phyloP scores from a whole-genome alignment of 305 asterid genomes.

The Fraxinus greggii region DNA sequence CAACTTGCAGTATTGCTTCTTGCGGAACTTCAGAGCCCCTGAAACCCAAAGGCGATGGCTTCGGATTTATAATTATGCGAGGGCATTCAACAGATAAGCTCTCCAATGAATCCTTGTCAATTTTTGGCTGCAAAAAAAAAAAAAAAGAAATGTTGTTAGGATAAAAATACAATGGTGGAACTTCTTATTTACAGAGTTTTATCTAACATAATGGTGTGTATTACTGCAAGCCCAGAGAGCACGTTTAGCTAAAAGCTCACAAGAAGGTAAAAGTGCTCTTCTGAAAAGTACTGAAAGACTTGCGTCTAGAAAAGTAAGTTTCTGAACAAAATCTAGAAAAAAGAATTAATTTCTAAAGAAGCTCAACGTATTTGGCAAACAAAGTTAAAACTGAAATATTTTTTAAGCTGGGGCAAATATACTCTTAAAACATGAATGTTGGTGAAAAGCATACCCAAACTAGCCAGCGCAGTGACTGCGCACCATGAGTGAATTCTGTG shows the following conservation, averaged over 20 bases:
- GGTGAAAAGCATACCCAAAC: conserved; percentile 62
- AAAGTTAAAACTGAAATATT: neutral
- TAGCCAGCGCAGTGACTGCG: conserved; percentile 86
- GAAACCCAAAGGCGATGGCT: conserved; percentile 64
- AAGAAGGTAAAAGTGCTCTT: neutral
- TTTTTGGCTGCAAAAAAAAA: conserved; percentile 56
- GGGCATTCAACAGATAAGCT: conserved; percentile 65
- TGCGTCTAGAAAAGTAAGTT: neutral
- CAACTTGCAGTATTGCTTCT: conserved; percentile 57
- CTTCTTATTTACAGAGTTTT: neutral
- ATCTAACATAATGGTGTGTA: neutral
- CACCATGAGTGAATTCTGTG: conserved; percentile 49
- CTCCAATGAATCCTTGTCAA: conserved; percentile 70
- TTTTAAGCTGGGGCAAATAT: neutral
- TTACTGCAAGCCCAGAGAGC: neutral
- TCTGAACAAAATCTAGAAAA: neutral
- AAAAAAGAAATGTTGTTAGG: conserved; percentile 5
- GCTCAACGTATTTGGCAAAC: neutral
- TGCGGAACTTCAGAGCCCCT: conserved; percentile 64
- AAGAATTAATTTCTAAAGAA: neutral
- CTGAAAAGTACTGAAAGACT: neutral
- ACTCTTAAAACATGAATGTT: neutral
- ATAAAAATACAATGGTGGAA: neutral
- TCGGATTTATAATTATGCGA: conserved; percentile 74
- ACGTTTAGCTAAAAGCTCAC: neutral